Evolutionary conservation across 768 basidiomycete genomes (phyloP).

Genomic region (Boletus sp.): DNA sequence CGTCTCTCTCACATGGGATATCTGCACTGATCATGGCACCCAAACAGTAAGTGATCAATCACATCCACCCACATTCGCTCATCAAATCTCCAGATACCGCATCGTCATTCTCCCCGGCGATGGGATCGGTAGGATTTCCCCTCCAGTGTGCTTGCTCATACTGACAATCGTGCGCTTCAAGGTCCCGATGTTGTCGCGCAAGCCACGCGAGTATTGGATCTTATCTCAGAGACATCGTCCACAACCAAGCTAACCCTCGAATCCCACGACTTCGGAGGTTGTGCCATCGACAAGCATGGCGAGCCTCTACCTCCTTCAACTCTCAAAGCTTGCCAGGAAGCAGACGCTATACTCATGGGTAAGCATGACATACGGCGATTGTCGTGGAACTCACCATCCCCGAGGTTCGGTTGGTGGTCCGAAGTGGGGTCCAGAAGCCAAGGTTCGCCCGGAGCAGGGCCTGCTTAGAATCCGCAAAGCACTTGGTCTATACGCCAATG

Average conservation of each 20-base stretch:
- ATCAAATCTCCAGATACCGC: slow-evolving; percentile 56
- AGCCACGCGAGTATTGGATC: slow-evolving; percentile 78
- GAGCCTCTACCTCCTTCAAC: slow-evolving; percentile 83
- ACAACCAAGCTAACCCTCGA: slow-evolving; percentile 74
- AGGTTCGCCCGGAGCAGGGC: slow-evolving; percentile 90
- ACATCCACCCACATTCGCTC: slow-evolving; percentile 3
- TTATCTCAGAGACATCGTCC: slow-evolving; percentile 56
- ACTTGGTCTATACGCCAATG: slow-evolving; percentile 95
- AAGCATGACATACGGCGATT: slow-evolving; percentile 15
- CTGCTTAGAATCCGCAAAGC: slow-evolving; percentile 85
- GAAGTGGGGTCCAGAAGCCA: slow-evolving; percentile 90
- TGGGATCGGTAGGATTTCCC: slow-evolving; percentile 72
- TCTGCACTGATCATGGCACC: slow-evolving; percentile 34
- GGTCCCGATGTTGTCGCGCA: slow-evolving; percentile 90
- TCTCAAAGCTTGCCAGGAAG: slow-evolving; percentile 82
- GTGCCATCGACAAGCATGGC: slow-evolving; percentile 86
- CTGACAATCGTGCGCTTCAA: slow-evolving; percentile 23
- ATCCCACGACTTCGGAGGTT: slow-evolving; percentile 82
- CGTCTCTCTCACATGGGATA: too few species aligned
- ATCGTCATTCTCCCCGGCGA: slow-evolving; percentile 93
- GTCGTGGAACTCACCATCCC: slow-evolving; percentile 1
- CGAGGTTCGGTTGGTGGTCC: slow-evolving; percentile 97
- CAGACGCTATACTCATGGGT: slow-evolving; percentile 97
- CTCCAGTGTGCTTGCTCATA: background rate
- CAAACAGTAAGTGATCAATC: slow-evolving; percentile 40